Evolutionary conservation across 2,329 filamentous ascomycete genomes (phyloP).

Genomic region (Dactylonectria estremocensis): DNA sequence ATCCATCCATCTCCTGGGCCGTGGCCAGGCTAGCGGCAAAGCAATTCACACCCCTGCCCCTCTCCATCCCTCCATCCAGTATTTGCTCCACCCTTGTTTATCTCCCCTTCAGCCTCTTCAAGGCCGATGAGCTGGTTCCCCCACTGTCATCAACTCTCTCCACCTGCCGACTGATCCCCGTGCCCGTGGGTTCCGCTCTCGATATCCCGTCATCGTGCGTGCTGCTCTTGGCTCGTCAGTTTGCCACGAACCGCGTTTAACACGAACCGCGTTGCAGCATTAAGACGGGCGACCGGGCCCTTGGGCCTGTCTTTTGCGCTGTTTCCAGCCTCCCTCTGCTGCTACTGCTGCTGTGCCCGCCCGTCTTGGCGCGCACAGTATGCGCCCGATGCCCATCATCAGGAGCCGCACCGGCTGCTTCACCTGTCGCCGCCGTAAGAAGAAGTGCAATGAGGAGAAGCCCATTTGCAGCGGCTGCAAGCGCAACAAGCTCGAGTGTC

Average conservation of each 20-base stretch:
- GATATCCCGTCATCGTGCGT: conserved; percentile 33
- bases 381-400: conserved; percentile 55
- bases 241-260: not conserved
- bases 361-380: conserved; percentile 22
- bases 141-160: conserved; percentile 39
- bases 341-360: not conserved
- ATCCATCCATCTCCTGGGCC: not conserved
- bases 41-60: conserved; percentile 8
- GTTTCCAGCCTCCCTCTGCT: not conserved
- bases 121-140: conserved; percentile 35
- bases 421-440: conserved; percentile 67
- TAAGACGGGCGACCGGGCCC: not conserved
- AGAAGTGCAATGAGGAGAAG: conserved; percentile 68
- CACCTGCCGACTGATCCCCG: conserved; percentile 42
- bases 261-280: conserved; percentile 28
- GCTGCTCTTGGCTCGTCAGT: conserved; percentile 6
- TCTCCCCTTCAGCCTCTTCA: conserved; percentile 24
- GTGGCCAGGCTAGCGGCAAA: not conserved
- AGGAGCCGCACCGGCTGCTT: conserved; percentile 60
- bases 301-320: too few species aligned
- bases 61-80: not conserved
- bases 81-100: conserved; percentile 10
- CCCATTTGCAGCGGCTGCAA: conserved; percentile 69
- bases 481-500: conserved; percentile 67
- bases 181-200: conserved; percentile 36